Evolutionary conservation across 1,139 yeast species (phyloP).

Genomic region (Suhomyces ambrosiae): DNA sequence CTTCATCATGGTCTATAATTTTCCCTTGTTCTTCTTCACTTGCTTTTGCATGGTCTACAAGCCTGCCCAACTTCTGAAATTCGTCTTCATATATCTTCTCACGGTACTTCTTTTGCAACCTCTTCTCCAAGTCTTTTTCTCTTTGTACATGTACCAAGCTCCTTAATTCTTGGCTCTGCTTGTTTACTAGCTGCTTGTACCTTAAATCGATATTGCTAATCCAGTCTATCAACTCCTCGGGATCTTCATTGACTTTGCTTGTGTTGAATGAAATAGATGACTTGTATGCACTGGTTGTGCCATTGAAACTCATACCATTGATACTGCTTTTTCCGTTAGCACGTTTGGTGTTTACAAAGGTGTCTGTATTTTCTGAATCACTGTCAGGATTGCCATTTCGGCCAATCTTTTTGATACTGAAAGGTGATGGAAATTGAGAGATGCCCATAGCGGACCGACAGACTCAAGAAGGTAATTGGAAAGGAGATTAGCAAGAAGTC

Average conservation of each 20-base stretch:
- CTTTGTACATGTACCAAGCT: conserved; percentile 25
- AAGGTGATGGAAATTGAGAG: conserved; percentile 14
- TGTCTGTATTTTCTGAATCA: conserved; percentile 9
- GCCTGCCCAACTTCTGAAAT: conserved; percentile 42
- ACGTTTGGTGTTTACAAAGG: conserved; percentile 6
- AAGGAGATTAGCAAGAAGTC: too few relatives aligned
- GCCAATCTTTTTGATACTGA: conserved; percentile 11
- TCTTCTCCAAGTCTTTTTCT: conserved; percentile 31
- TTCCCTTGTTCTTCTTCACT: conserved; percentile 9
- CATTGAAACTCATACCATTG: background rate
- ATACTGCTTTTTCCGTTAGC: conserved; percentile 1
- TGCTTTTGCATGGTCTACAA: conserved; percentile 9
- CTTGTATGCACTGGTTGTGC: background rate
- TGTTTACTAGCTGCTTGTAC: conserved; percentile 40
- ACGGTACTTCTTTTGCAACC: conserved; percentile 28
- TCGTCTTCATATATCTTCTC: conserved; percentile 40
- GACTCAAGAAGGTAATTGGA: too few relatives aligned
- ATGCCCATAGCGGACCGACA: conserved; percentile 8
- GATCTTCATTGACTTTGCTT: conserved; percentile 7
- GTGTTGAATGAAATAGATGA: conserved; percentile 1
- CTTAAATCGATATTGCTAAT: conserved; percentile 48
- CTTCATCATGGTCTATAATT: too few relatives aligned
- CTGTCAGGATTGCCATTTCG: conserved; percentile 2
- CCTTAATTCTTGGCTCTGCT: conserved; percentile 41
- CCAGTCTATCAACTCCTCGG: conserved; percentile 54